These are phyloP conservation scores for Penicillium sp. DNA, from an alignment of 2,329 filamentous ascomycete species.

Conservation along the genomic window DNA sequence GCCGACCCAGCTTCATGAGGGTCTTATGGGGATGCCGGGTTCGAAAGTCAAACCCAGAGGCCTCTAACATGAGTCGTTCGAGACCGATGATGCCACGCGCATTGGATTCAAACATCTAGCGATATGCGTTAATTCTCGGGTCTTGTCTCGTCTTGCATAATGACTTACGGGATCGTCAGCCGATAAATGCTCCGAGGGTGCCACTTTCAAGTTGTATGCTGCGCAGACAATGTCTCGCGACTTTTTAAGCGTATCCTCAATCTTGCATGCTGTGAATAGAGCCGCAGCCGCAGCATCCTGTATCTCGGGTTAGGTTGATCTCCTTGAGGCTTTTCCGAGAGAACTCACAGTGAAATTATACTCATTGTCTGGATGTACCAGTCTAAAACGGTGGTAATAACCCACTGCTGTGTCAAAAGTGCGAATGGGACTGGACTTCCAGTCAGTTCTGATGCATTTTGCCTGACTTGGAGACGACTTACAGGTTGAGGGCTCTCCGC, in stretches of 20 bases:
- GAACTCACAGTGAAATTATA: conserved; percentile 65
- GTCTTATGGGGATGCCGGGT: conserved; percentile 83
- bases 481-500: conserved; percentile 75
- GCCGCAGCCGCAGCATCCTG: conserved; percentile 84
- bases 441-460: conserved; percentile 10
- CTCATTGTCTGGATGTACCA: conserved; percentile 78
- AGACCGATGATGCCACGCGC: conserved; percentile 82
- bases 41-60: conserved; percentile 89
- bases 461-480: conserved; percentile 35
- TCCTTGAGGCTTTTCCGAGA: neutral
- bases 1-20: conserved; percentile 72
- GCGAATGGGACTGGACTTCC: conserved; percentile 65
- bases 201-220: conserved; percentile 77
- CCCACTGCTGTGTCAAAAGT: conserved; percentile 89
- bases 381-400: conserved; percentile 91
- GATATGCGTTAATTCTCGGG: neutral
- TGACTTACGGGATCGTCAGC: conserved; percentile 73
- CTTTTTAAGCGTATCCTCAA: conserved; percentile 97
- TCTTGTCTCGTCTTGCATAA: neutral
- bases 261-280: conserved; percentile 91
- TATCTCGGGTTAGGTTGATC: conserved; percentile 6
- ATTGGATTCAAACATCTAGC: conserved; percentile 72
- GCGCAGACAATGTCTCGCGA: conserved; percentile 89
- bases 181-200: conserved; percentile 64
- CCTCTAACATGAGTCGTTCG: conserved; percentile 89